These are phyloP conservation scores for Phialophora expanda DNA, from an alignment of 2,329 filamentous ascomycete species.

Conservation along the genomic window DNA sequence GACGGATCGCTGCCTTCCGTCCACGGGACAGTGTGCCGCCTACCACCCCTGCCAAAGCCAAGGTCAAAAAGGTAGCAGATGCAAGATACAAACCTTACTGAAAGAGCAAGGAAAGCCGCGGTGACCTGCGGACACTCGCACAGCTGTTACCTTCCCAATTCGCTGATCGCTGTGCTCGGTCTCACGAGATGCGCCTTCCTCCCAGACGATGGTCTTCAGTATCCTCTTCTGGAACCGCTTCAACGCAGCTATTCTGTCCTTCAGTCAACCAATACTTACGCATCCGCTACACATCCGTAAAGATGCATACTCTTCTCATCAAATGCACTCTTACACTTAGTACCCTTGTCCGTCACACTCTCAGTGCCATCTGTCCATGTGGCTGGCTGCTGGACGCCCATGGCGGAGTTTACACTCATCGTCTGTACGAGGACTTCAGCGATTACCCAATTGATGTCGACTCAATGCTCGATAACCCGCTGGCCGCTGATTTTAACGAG, in stretches of 20 bases:
- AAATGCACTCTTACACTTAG: constrained; percentile 14
- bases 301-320: constrained; percentile 20
- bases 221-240: background rate
- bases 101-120: constrained; percentile 1
- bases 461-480: constrained; percentile 32
- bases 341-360: background rate
- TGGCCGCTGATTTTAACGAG: constrained; percentile 34
- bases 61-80: constrained; percentile 31
- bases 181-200: background rate
- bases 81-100: constrained; percentile 38
- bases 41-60: constrained; percentile 24
- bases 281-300: constrained; percentile 14
- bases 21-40: constrained; percentile 4
- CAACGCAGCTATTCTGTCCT: background rate
- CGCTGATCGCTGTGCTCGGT: background rate
- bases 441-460: constrained; percentile 32
- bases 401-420: constrained; percentile 40
- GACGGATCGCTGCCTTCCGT: constrained; percentile 38
- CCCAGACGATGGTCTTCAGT: background rate
- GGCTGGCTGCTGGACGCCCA: constrained; percentile 36
- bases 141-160: constrained; percentile 1
- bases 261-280: background rate
- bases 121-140: background rate
- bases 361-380: constrained; percentile 30
- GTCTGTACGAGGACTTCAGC: constrained; percentile 40